Conservation (phyloP, 306 rosid genomes). For the Prosopis cineraria region DNA sequence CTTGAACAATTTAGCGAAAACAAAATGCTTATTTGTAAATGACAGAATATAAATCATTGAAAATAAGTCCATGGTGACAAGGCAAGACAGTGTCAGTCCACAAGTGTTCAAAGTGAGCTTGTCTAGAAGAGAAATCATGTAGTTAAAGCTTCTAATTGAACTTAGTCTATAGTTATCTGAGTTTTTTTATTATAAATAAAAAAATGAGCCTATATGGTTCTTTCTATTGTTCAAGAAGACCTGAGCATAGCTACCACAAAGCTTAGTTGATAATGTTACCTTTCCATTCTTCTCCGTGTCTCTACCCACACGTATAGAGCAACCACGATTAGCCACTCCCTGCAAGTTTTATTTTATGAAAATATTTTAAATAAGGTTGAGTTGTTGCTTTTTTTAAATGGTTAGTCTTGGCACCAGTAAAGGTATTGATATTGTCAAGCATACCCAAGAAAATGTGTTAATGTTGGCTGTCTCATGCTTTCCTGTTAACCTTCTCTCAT, state of each 20-base stretch:
- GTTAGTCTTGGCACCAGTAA: constrained; percentile 20
- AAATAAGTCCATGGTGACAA: not conserved
- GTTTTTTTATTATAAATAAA: not conserved
- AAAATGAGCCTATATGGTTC: not conserved
- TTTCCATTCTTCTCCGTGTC: constrained; percentile 88
- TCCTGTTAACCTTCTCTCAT: constrained; percentile 98
- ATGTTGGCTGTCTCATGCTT: constrained; percentile 95
- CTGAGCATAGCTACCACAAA: not conserved
- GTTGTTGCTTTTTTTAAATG: not conserved
- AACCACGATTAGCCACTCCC: constrained; percentile 99
- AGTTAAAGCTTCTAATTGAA: not conserved
- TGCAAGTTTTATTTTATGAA: constrained; percentile 46
- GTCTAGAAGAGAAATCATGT: not conserved
- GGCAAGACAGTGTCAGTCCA: not conserved
- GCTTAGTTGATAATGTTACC: constrained; percentile 47
- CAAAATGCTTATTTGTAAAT: not conserved
- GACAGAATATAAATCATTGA: not conserved
- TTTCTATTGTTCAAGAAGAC: not conserved
- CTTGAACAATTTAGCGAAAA: not conserved
- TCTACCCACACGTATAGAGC: constrained; percentile 98
- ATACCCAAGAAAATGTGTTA: constrained; percentile 92
- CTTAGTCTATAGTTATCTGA: not conserved
- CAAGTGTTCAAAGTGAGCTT: not conserved
- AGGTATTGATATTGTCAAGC: constrained; percentile 26
- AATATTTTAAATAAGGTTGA: constrained; percentile 12